Evolutionary conservation across 2,329 filamentous ascomycete species (phyloP).

Genomic region (Diplodia scrobiculata): DNA sequence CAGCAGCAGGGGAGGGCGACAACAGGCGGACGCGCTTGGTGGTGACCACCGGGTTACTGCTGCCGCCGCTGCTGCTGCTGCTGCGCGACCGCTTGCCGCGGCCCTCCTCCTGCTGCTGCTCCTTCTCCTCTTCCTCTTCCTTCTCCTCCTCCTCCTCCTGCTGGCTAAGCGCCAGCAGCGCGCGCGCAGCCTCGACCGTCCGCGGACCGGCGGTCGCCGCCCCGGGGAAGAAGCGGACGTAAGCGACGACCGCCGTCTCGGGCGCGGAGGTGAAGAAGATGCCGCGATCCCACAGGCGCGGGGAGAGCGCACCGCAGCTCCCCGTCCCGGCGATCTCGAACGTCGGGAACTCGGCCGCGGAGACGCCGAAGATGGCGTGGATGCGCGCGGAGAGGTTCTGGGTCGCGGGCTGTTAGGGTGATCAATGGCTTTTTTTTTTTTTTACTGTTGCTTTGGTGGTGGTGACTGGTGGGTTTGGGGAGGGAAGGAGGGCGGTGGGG

Average conservation of each 20-base stretch:
- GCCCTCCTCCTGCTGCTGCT: background rate
- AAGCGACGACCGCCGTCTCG: background rate
- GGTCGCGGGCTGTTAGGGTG: background rate
- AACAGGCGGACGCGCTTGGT: background rate
- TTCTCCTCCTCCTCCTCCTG: background rate
- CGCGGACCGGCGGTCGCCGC: no score
- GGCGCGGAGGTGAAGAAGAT: background rate
- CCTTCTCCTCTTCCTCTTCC: background rate
- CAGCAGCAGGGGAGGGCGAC: no score
- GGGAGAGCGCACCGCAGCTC: no score
- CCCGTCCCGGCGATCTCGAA: background rate
- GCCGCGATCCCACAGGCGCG: background rate
- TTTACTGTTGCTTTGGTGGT: background rate
- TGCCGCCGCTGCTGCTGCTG: background rate
- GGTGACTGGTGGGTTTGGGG: no score
- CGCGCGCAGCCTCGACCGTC: background rate
- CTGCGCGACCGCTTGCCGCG: background rate
- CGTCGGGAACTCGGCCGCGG: background rate
- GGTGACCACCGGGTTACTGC: background rate
- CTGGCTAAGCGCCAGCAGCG: background rate
- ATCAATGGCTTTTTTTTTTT: background rate
- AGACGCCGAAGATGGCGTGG: background rate
- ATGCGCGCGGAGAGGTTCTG: background rate
- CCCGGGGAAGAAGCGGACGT: background rate
- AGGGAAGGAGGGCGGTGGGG: no score